Percentiles rank a stretch among this genome's conserved stretches.
Conservation (phyloP, 371 early-diverging fungal genomes). For the Mucor piriformis region DNA sequence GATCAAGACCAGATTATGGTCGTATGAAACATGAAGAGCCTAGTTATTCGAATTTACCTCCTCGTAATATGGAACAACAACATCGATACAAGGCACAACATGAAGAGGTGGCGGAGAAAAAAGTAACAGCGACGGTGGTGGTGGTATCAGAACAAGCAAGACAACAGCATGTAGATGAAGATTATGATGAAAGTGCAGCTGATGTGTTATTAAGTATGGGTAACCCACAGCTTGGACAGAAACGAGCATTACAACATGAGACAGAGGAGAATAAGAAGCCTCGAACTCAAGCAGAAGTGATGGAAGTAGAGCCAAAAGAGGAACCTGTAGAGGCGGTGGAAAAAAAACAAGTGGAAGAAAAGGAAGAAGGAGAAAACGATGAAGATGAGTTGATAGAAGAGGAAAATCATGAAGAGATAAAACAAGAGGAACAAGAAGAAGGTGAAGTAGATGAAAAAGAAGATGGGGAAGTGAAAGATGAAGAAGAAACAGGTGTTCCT, state of each 20-base stretch:
- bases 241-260: conserved; percentile 19
- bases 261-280: conserved; percentile 21
- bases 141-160: too few species aligned
- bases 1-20: background rate
- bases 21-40: conserved; percentile 19
- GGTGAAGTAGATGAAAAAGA: conserved; percentile 21
- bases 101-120: too few species aligned
- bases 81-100: conserved; percentile 11
- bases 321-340: background rate
- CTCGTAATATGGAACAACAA: background rate
- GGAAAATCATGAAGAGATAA: background rate
- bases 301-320: background rate
- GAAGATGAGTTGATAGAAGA: conserved; percentile 8
- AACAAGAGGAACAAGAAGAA: conserved; percentile 21
- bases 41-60: background rate
- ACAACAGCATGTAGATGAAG: conserved; percentile 14
- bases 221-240: conserved; percentile 28
- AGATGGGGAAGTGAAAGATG: conserved; percentile 26
- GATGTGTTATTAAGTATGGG: conserved; percentile 39
- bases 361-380: conserved; percentile 11
- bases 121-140: conserved; percentile 3
- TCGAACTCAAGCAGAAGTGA: conserved; percentile 2
- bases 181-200: conserved; percentile 38
- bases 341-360: conserved; percentile 1
- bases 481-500: conserved; percentile 14